Evolutionary conservation across 2,329 filamentous ascomycete genomes (phyloP).

Genomic region (Colletotrichum trifolii): DNA sequence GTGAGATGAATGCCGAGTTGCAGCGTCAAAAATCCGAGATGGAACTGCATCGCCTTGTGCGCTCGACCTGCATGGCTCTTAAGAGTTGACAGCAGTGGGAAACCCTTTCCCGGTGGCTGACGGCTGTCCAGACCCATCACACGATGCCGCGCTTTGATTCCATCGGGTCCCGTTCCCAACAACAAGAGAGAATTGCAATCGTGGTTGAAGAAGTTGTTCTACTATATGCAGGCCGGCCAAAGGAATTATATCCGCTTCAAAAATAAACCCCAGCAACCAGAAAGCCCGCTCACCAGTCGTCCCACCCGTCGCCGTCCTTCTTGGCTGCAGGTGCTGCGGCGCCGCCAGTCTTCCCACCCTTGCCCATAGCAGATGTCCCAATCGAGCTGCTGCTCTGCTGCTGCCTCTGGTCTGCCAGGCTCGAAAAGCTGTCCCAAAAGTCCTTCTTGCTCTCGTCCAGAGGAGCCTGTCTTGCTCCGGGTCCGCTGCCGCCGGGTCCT

Average conservation of each 20-base stretch:
- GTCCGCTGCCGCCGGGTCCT: constrained; percentile 61
- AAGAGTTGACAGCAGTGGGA: too few relatives aligned
- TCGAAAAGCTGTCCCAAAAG: constrained; percentile 94
- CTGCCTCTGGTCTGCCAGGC: constrained; percentile 68
- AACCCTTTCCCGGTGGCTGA: too few relatives aligned
- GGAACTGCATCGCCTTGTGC: neutral
- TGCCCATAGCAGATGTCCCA: constrained; percentile 70
- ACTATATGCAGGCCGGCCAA: constrained; percentile 30
- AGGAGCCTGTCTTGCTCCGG: constrained; percentile 50
- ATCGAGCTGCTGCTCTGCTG: constrained; percentile 59
- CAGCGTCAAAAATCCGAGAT: constrained; percentile 2
- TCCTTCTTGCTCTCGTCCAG: constrained; percentile 77
- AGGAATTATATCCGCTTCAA: constrained; percentile 32
- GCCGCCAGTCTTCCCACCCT: constrained; percentile 54
- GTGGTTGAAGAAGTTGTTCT: constrained; percentile 25
- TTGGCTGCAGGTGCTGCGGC: constrained; percentile 48
- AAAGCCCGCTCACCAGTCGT: constrained; percentile 66
- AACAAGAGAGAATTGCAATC: constrained; percentile 12
- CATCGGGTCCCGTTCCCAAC: neutral
- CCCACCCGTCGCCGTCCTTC: constrained; percentile 70
- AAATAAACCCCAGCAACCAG: constrained; percentile 21
- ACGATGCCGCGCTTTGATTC: too few relatives aligned
- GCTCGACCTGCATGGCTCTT: neutral
- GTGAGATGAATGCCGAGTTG: constrained; percentile 23
- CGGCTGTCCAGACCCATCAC: too few relatives aligned